Conservation (phyloP, 345 rosid species). For the Passiflora organensis region DNA sequence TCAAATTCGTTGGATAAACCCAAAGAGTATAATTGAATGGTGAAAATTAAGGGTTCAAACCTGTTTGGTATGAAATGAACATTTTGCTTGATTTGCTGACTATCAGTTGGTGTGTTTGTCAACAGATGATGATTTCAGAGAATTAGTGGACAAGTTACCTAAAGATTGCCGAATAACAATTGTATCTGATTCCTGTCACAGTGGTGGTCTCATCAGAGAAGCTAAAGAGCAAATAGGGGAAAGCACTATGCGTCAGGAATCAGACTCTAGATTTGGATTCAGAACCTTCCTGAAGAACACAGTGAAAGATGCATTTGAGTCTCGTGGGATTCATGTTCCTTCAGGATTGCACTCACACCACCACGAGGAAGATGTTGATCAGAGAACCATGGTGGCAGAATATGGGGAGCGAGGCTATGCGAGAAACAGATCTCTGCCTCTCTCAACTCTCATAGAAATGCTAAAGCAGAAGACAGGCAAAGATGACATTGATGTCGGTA, state of each 20-base stretch:
- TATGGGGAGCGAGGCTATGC: conserved; percentile 39
- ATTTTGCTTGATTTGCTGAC: no score
- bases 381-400: conserved; percentile 29
- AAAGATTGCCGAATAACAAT: conserved; percentile 65
- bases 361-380: conserved; percentile 39
- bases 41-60: no score
- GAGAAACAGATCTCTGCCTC: conserved; percentile 68
- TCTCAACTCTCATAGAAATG: conserved; percentile 77
- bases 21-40: no score
- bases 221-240: conserved; percentile 83
- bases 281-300: neutral
- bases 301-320: conserved; percentile 37
- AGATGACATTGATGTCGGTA: conserved; percentile 71
- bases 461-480: conserved; percentile 86
- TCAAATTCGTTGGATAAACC: no score
- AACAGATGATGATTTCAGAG: conserved; percentile 60
- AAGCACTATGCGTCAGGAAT: conserved; percentile 22
- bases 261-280: neutral
- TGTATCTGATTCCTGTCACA: conserved; percentile 87
- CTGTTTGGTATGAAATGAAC: no score
- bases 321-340: conserved; percentile 47
- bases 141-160: conserved; percentile 61
- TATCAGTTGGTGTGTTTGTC: no score
- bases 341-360: conserved; percentile 37
- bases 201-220: conserved; percentile 80